Percentiles rank a stretch among this genome's conserved stretches.
These are phyloP conservation scores for Abrus pulchellus DNA, from an alignment of 306 rosid species.

Conservation along the genomic window DNA sequence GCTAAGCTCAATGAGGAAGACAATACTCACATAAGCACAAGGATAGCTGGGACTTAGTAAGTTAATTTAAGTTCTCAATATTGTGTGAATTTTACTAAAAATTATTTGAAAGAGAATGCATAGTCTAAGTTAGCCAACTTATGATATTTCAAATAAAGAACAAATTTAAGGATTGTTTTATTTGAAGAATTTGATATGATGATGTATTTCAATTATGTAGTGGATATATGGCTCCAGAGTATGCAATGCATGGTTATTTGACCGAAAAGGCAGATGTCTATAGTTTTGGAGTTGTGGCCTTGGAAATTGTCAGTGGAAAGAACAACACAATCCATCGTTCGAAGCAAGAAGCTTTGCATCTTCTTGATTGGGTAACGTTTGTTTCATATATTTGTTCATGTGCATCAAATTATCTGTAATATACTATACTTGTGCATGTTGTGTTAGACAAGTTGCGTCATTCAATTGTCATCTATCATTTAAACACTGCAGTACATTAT, in stretches of 20 bases:
- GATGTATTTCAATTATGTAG: conserved; percentile 46
- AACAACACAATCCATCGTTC: conserved; percentile 53
- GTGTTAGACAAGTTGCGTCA: not conserved
- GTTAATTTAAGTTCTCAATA: not conserved
- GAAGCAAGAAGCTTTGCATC: conserved; percentile 47
- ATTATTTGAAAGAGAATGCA: not conserved
- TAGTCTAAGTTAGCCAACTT: not conserved
- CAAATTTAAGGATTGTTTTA: not conserved
- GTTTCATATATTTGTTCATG: not conserved
- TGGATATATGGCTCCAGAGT: conserved; percentile 20
- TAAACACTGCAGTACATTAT: not conserved
- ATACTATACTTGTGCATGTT: not conserved
- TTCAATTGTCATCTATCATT: not conserved
- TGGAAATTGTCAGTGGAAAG: conserved; percentile 39
- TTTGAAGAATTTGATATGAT: not conserved
- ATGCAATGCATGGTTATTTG: conserved; percentile 27
- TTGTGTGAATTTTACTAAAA: not conserved
- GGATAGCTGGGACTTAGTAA: conserved; percentile 61
- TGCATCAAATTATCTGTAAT: not conserved
- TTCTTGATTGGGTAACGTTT: conserved; percentile 58
- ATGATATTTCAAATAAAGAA: not conserved
- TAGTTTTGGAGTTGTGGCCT: conserved; percentile 16
- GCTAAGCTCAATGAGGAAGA: conserved; percentile 68
- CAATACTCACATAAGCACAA: conserved; percentile 59
- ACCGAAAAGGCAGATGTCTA: conserved; percentile 18